Evolutionary conservation across 371 early-diverging fungal species (phyloP).

Genomic region (Coemansia sp.): DNA sequence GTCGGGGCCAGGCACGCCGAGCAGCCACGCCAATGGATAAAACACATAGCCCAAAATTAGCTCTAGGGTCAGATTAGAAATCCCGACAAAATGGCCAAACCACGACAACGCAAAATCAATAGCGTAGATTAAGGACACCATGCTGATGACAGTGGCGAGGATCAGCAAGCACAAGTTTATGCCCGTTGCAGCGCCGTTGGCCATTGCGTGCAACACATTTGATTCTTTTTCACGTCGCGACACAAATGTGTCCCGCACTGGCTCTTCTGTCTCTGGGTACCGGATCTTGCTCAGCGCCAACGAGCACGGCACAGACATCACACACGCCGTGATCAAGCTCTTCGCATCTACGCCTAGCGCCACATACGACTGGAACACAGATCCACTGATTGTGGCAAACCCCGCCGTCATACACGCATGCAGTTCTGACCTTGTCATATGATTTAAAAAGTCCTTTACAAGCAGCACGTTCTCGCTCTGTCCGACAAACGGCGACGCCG

Average conservation of each 20-base stretch:
- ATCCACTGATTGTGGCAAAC: constrained; percentile 89
- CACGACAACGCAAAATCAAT: constrained; percentile 72
- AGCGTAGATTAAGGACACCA: constrained; percentile 69
- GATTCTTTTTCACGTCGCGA: constrained; percentile 65
- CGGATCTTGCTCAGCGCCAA: constrained; percentile 83
- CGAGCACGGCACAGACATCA: constrained; percentile 91
- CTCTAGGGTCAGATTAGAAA: constrained; percentile 63
- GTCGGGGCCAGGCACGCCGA: constrained; percentile 71
- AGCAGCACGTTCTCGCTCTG: constrained; percentile 83
- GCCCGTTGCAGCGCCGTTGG: constrained; percentile 84
- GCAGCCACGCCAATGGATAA: constrained; percentile 77
- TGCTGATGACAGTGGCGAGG: constrained; percentile 71
- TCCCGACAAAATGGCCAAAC: constrained; percentile 72
- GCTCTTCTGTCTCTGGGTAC: constrained; percentile 79
- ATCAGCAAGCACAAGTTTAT: constrained; percentile 75
- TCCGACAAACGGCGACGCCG: constrained; percentile 81
- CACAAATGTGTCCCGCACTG: constrained; percentile 63
- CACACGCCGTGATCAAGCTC: constrained; percentile 75
- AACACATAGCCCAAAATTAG: constrained; percentile 75
- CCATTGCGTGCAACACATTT: constrained; percentile 81
- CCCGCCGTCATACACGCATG: constrained; percentile 90
- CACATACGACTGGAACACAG: constrained; percentile 77
- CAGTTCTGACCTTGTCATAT: constrained; percentile 83
- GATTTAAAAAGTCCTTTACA: constrained; percentile 76
- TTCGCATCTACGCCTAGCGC: constrained; percentile 66